Evolutionary conservation across 2,329 filamentous ascomycete genomes (phyloP), one percentile per base, ranked within the genome.

Genomic region (Sclerotinia glacialis): DNA sequence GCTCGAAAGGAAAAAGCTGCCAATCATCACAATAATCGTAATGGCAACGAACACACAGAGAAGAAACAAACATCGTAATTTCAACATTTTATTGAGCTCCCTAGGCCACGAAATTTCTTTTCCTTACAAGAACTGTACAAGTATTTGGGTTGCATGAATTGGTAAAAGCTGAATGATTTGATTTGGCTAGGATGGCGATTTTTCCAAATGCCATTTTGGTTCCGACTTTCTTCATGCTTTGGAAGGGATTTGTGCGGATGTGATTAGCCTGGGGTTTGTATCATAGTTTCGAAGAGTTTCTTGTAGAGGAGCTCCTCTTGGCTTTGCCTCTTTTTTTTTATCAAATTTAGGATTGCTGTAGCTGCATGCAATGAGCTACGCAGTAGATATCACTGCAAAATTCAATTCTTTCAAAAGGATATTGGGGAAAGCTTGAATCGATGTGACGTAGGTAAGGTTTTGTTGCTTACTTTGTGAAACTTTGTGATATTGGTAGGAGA

Each of bases 1-100:
- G 91, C 92, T 66, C 90, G 93, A 69, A 92, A 94, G 72, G 93
- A 97, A 75, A 96, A 96, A 80, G 84, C 82, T 23, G 78, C 79
- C 67, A 83, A 85, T 52, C 47, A 67, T 60, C 56, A 66, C 65
- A 66, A 66, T 54, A 66, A 66, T 49, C 65, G 65, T 26, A 66
- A 66, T 55, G 65, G 65, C 50, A 66, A 55, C 50, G 65, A 66
- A 26, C 50, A 55, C 9, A 34, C 47, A 16, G 72, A 74, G 26
- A 73, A 72, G 69, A 74, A 74, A 67, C 68, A 69, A 65, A 70
- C 44, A 59, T 68, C 67, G 60, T 71, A 61, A 71, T 69, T 53
- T 55, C 58, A 61, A 58, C 65, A 56, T 37, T 46, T 63, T 60
- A 31, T 62, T 34, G 49, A 63, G 62, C 54, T 60, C 60, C 67